phyloP scores from a whole-genome alignment of 805 yeast species.

The Ogataea minuta region DNA sequence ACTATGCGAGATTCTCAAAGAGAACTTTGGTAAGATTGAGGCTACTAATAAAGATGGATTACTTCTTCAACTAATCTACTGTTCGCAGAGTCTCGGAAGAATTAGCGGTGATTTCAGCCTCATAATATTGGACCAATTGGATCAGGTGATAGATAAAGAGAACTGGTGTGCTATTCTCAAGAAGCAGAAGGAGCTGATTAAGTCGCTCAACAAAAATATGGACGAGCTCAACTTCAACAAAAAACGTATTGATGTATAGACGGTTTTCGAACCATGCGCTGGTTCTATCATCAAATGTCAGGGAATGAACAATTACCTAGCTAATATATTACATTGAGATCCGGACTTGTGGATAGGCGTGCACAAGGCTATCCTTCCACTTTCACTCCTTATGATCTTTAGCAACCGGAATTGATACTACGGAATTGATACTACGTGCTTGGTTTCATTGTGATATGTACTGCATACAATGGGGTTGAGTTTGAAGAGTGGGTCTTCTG shows the following conservation, averaged over 20 bases:
- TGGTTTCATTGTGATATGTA: too few species aligned
- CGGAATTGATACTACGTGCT: too few species aligned
- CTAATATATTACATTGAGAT: too few species aligned
- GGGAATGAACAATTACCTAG: too few species aligned
- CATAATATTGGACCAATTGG: conserved; percentile 42
- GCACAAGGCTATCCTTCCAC: too few species aligned
- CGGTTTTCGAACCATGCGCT: too few species aligned
- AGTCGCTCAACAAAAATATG: conserved; percentile 22
- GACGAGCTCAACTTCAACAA: neutral
- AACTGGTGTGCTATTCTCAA: conserved; percentile 44
- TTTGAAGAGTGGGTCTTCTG: too few species aligned
- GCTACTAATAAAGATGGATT: conserved; percentile 57
- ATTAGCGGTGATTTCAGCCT: conserved; percentile 69
- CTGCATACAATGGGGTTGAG: too few species aligned
- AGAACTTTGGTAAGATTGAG: conserved; percentile 36
- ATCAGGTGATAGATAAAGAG: conserved; percentile 32
- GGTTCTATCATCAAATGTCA: too few species aligned
- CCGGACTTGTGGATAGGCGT: too few species aligned
- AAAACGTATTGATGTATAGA: neutral
- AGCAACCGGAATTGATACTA: too few species aligned
- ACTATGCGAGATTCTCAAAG: conserved; percentile 32
- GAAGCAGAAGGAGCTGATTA: conserved; percentile 41
- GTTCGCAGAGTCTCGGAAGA: conserved; percentile 80
- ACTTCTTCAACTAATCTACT: conserved; percentile 79
- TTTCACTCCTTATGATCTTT: too few species aligned